Evolutionary conservation across 805 yeast species (phyloP).

Genomic region (Wickerhamiella allomyrinae): DNA sequence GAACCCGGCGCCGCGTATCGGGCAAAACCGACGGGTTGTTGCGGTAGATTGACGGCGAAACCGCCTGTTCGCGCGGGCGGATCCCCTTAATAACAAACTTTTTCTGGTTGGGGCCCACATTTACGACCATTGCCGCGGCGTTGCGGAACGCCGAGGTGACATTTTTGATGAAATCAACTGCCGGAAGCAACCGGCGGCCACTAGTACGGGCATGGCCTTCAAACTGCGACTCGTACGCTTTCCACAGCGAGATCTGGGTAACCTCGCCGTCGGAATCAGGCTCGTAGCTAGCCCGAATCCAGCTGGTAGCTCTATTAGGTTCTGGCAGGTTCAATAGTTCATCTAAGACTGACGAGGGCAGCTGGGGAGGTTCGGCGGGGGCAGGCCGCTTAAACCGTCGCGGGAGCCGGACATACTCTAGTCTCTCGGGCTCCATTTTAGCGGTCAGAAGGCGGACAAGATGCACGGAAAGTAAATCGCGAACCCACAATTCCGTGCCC

Average conservation of each 20-base stretch:
- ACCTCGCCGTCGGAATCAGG: conserved; percentile 69
- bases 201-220: conserved; percentile 39
- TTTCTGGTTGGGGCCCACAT: conserved; percentile 47
- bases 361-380: conserved; percentile 51
- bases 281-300: conserved; percentile 88
- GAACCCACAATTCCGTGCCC: conserved; percentile 1
- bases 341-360: conserved; percentile 41
- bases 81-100: conserved; percentile 89
- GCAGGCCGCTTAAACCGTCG: conserved; percentile 39
- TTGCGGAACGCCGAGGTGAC: conserved; percentile 78
- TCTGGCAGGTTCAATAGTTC: conserved; percentile 56
- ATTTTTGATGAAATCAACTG: conserved; percentile 91
- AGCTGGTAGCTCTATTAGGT: conserved; percentile 81
- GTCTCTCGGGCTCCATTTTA: conserved; percentile 26
- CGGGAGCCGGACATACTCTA: conserved; percentile 27
- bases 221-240: conserved; percentile 80
- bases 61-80: conserved; percentile 52
- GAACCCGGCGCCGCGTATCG: conserved; percentile 10
- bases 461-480: conserved; percentile 36
- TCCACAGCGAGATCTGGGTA: conserved; percentile 92
- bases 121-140: conserved; percentile 87
- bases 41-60: conserved; percentile 16
- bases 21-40: conserved; percentile 5
- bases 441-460: conserved; percentile 49
- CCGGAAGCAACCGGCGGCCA: conserved; percentile 56